Evolutionary conservation across 768 basidiomycete species (phyloP), one percentile per base, ranked within the genome.

Genomic region (Podaxis sp.): DNA sequence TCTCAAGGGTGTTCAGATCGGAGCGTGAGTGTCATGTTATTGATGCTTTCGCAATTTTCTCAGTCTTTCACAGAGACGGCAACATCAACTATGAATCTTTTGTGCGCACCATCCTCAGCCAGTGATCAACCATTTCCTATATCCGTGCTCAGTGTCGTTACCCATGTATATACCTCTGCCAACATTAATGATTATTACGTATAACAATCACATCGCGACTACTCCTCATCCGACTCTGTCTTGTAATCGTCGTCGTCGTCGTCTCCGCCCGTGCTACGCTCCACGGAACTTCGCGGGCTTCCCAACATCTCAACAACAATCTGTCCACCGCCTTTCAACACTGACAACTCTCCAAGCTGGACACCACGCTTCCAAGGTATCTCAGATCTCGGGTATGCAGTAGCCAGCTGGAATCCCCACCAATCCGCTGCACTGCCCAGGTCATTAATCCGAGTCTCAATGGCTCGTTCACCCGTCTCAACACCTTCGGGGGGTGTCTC

Each of bases 41-140:
- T 29, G 13, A 41, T 17, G 68, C 17, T 12, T 19, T 46, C 5
- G 17, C 43, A 1, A 46, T 8, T 46, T 7, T 17, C 19, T 46
- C 19, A 46, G 19, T 46, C 19, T 9, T 37, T 24, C 33, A 4
- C 70, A 97, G 96, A 24, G 96, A 98, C 71, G 96, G 96, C 13
- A 97, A 96, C 68, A 88, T 98, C 72, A 96, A 98, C 77, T 98
- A 98, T 73, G 95, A 96, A 74, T 94, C 92, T 2, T 97, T 98
- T 70, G 95, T 97, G 53, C 88, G 94, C 75, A 94, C 93, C 19
- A 95, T 98, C 68, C 85, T 96, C 57, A 91, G 87, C 70, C 94
- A 95, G 82, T 95, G 78, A 63, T 65, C 37, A 52, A 3, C 29
- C 8, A 22, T 25, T 43, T 49, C 52, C 41, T 50, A 60, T 60